Evolutionary conservation across 129 eudicot genomes (phyloP), one percentile per base, ranked within the genome.

Genomic region (Ambrosia artemisiifolia): DNA sequence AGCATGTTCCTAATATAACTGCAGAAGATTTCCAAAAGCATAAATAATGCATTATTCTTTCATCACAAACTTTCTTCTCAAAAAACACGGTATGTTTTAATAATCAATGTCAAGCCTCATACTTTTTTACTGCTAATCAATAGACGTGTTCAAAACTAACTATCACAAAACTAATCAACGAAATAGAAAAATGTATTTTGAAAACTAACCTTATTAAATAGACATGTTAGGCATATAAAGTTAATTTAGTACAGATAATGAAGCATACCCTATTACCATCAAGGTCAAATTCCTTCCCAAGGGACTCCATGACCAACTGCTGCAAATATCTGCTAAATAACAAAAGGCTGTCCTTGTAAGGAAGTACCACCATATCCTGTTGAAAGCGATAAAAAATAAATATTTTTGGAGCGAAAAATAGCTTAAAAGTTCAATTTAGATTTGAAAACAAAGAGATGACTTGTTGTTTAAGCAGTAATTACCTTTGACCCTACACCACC

Each of bases 361-460:
- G 97, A 78, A 94, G 99, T 73, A 94, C 96, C 85, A 94, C 97
- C 99, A 94, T 94, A 85, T 94, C 99, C 99, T 90, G 84, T 78
- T 65, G 46, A 78, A 74, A 76, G 38, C 72, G 12, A 79, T 17
- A 40, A 53, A 65, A 64, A 61, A 79, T 50, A 36, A 36, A 4
- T 8, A 36, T 36, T 16, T 55, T 61, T 36, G 8, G 47, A 20
- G 32, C 11, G 6, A 8, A 28, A 51, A 47, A 2, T 30, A 60
- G 49, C 49, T 40, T 17, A 13, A 66, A 70, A 42, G 9, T 32
- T 28, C 7, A 3, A 40, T 28, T 36, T 54, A 55, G 14, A 54
- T 66, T 33, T 46, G 18, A 55, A 32, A 76, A 38, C 3, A 70
- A 62, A 48, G 3, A 47, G 20, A 60, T 69, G 43, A 48, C 20